Evolutionary conservation across 306 rosid species (phyloP).

Genomic region (Casuarina glauca): DNA sequence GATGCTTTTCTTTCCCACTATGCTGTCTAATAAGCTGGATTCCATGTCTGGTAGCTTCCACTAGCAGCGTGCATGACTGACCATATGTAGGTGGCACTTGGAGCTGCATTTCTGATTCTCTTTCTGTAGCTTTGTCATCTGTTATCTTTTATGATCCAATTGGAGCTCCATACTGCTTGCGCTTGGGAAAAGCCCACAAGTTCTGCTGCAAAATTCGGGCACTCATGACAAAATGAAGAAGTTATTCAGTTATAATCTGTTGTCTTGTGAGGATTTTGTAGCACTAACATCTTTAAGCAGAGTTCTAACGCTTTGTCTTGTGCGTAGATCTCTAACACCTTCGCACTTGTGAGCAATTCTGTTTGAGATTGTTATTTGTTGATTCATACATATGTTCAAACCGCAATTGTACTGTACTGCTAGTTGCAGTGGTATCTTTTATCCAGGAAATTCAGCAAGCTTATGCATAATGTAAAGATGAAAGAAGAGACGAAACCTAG

Average conservation of each 20-base stretch:
- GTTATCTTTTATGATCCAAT: background rate
- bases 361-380: background rate
- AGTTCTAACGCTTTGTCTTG: background rate
- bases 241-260: background rate
- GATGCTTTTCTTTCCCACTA: conserved; percentile 17
- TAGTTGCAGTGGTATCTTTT: background rate
- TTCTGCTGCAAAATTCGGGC: background rate
- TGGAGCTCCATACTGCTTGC: background rate
- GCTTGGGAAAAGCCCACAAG: background rate
- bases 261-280: background rate
- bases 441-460: background rate
- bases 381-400: background rate
- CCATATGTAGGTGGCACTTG: conserved; percentile 3
- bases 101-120: conserved; percentile 1
- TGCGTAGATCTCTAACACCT: background rate
- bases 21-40: conserved; percentile 2
- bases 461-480: conserved; percentile 1
- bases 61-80: conserved; percentile 10
- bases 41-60: conserved; percentile 20
- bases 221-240: background rate
- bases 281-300: background rate
- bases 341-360: background rate
- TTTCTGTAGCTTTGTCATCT: background rate
- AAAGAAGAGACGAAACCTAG: conserved; percentile 9
- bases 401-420: background rate